Conservation (phyloP, 2,329 filamentous ascomycete genomes). For the Graphium sp. region DNA sequence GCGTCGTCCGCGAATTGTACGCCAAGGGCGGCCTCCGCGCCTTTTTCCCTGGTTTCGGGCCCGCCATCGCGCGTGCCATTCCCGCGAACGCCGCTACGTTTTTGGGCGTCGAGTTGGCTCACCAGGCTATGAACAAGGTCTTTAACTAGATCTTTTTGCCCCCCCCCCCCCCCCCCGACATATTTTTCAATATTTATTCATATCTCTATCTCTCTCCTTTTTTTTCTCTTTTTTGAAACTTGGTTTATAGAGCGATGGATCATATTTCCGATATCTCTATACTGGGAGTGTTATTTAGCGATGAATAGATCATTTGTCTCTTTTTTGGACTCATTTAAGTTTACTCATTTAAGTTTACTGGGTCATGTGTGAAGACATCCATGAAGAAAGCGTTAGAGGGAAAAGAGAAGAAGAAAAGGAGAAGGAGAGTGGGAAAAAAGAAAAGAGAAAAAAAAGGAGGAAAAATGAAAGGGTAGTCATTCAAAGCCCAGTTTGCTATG, state of each 20-base stretch:
- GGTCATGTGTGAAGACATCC: neutral
- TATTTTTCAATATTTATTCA: neutral
- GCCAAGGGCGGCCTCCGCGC: conserved; percentile 67
- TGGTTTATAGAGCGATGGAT: neutral
- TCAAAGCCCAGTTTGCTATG: no score
- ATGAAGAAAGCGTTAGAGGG: conserved; percentile 1
- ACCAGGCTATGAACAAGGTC: conserved; percentile 64
- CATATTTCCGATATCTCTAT: neutral
- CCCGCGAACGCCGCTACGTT: conserved; percentile 96
- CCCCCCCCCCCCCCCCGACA: neutral
- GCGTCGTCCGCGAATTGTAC: conserved; percentile 72
- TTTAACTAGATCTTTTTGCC: conserved; percentile 24
- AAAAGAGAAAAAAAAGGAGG: conserved; percentile 1
- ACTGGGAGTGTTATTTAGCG: neutral
- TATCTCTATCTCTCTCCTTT: neutral
- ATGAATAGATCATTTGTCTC: neutral
- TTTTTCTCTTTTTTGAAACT: neutral
- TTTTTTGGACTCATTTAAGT: no score
- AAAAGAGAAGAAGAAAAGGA: conserved; percentile 1
- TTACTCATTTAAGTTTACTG: neutral
- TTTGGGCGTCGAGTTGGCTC: conserved; percentile 66
- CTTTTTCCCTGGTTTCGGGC: conserved; percentile 94
- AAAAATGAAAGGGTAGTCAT: no score
- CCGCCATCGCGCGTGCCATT: conserved; percentile 80
- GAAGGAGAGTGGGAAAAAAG: conserved; percentile 1